Evolutionary conservation across 108 stramenopile species (phyloP).

Genomic region (Aurantiochytrium sp.): DNA sequence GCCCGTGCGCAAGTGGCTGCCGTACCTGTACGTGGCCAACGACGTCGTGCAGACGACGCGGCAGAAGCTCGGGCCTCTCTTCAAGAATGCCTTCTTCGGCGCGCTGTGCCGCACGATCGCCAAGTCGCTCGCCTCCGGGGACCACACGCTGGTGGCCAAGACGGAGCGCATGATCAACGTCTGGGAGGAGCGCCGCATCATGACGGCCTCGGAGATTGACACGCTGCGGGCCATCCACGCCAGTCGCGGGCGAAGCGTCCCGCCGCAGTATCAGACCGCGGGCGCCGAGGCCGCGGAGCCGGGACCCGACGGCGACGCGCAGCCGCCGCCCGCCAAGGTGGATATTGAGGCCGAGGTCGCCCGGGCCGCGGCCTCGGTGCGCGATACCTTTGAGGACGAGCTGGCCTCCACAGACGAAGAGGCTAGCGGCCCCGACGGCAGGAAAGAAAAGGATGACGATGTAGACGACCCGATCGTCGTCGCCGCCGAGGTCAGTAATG

Average conservation of each 20-base stretch:
- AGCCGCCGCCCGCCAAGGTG: too few species aligned
- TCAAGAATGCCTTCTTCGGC: not conserved
- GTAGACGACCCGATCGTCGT: not conserved
- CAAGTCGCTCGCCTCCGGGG: not conserved
- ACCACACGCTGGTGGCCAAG: not conserved
- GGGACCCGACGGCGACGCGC: too few species aligned
- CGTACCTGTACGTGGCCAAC: conserved; percentile 15
- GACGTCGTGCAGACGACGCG: not conserved
- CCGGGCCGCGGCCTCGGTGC: not conserved
- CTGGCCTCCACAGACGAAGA: not conserved
- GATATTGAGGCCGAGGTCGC: not conserved
- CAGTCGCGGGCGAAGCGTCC: not conserved
- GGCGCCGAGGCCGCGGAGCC: not conserved
- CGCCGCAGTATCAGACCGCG: not conserved
- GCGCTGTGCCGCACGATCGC: not conserved
- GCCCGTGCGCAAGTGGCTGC: not conserved
- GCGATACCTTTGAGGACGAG: not conserved
- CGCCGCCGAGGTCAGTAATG: not conserved
- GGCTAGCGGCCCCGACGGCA: not conserved
- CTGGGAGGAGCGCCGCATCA: conserved; percentile 4
- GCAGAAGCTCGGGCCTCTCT: not conserved
- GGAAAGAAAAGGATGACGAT: not conserved
- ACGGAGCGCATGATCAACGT: not conserved
- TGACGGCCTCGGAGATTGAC: not conserved
- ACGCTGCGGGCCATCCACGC: not conserved